Evolutionary conservation across 1,139 yeast genomes (phyloP), one percentile per base, ranked within the genome.

Genomic region (Debaryomyces psychrophilus): DNA sequence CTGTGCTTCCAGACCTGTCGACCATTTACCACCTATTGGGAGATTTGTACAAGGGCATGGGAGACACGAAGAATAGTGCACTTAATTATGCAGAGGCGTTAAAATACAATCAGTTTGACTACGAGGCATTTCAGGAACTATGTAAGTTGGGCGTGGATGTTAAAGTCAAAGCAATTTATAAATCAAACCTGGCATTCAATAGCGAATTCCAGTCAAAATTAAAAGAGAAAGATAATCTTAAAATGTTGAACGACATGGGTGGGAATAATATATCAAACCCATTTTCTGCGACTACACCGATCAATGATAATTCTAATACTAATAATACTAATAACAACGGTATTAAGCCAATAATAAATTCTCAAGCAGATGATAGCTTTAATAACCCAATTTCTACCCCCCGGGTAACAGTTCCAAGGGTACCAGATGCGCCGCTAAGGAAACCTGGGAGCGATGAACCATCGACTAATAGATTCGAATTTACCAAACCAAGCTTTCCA

Each of bases 111-210:
- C 96, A 95, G 22, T 89, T 76, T 61, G 76, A 90, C 43, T 90
- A 95, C 79, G 97, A 90, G 59, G 92, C 97, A 0, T 82, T 88
- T 51, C 90, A 87, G 55, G 84, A 85, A 37, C 69, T 93, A 41
- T 84, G 93, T 58, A 77, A 78, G 49, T 70, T 88, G 60, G 92
- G 93, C 9, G 87, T 86, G 22, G 79, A 81, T 50, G 76, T 89
- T 22, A 76, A 81, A 43, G 83, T 84, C 7, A 79, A 81, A 46
- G 71, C 85, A 6, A 76, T 89, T 36, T 87, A 78, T 64, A 79
- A 76, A 42, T 52, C 58, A 18, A 59, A 53, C 43, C 52, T 20
- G 31, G 28, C 33, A 2, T 31, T 44, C 28, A 46, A 37, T 36
- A 20, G 18, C 15, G 45, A 43, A 44, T 8, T 28, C 37, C 39